A percentile compares a stretch with the other conserved stretches of the same genome.
These are phyloP conservation scores for Phytophthora sp. DNA, from an alignment of 352 stramenopile species.

Conservation along the genomic window DNA sequence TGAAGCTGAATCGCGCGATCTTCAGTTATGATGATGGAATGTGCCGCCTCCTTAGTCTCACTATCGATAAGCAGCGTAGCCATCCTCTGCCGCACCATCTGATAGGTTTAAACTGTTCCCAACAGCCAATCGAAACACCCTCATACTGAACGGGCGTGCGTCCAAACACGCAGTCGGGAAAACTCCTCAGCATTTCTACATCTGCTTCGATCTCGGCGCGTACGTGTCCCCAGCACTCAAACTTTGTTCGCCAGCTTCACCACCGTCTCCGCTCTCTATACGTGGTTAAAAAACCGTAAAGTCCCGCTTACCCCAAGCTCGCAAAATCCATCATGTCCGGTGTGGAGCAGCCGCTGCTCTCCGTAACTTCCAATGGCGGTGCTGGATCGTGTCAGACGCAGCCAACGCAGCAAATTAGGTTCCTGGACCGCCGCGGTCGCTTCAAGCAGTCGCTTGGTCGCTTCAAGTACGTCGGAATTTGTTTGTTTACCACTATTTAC, in stretches of 20 bases:
- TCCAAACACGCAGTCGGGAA: no score
- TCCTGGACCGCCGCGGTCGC: constrained; percentile 64
- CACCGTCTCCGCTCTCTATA: constrained; percentile 13
- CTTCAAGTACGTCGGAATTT: constrained; percentile 62
- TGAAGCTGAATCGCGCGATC: no score
- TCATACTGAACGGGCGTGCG: no score
- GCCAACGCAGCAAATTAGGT: constrained; percentile 34
- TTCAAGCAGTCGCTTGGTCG: constrained; percentile 77
- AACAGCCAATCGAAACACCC: constrained; percentile 15
- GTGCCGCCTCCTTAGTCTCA: no score
- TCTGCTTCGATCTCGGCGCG: background rate
- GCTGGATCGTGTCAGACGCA: constrained; percentile 6
- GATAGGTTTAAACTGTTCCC: constrained; percentile 7
- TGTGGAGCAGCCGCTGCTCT: constrained; percentile 48
- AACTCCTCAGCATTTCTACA: background rate
- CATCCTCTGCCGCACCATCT: constrained; percentile 23
- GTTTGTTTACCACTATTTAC: no score
- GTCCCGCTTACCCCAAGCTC: constrained; percentile 6
- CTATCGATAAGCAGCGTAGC: no score
- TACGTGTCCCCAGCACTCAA: background rate
- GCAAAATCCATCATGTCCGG: constrained; percentile 27
- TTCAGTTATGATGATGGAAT: no score
- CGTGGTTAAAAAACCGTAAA: constrained; percentile 1
- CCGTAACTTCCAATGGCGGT: constrained; percentile 24
- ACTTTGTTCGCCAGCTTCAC: background rate